Evolutionary conservation across 2,329 filamentous ascomycete genomes (phyloP), one percentile per base, ranked within the genome.

Genomic region (Fusarium coffeatum): DNA sequence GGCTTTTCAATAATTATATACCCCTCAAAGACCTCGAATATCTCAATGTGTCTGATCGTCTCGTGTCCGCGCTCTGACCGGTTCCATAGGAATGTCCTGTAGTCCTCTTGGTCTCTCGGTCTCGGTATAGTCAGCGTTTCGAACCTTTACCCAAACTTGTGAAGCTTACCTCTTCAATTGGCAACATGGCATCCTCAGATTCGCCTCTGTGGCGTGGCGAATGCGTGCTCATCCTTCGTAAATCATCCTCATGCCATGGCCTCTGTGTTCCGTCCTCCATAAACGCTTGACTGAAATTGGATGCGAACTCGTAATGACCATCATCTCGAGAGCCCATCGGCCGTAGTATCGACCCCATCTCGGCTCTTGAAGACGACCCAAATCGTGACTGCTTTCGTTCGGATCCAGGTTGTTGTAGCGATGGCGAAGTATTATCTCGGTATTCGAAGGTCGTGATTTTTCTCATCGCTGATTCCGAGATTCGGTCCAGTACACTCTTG

Each of bases 391-490:
- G 5, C 13, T 64, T 64, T 0, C 32, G 32, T 0, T 22, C n/a
- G 2, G 32, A 50, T 1, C 20, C 23, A 3, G 59, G 30, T 1
- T 15, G 59, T 9, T 30, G 48, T 0, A 28, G 0, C 3, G 59
- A 64, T 0, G 50, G 22, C 1, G 50, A 59, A 0, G 51, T 5
- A 1, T 64, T 34, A 1, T 64, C 61, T 30, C 59, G 32, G 12
- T 69, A 69, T 12, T 59, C 50, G 0, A 68, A 68, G 0, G 54
- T 69, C 5, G 49, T 55, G 18, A 68, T 69, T 8, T 69, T 69
- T 10, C 64, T 45, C 66, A 69, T 69, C 1, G 65, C 66, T 1
- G 66, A 68, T 42, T 68, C 66, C 0, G 66, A 69, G 2, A 68
- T 68, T 3, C 54, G 47, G 15, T 68, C 66, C 1, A 68, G 59